Evolutionary conservation across 2,329 filamentous ascomycete genomes (phyloP), one percentile per base, ranked within the genome.

Genomic region (Verticillium zaregamsianum): DNA sequence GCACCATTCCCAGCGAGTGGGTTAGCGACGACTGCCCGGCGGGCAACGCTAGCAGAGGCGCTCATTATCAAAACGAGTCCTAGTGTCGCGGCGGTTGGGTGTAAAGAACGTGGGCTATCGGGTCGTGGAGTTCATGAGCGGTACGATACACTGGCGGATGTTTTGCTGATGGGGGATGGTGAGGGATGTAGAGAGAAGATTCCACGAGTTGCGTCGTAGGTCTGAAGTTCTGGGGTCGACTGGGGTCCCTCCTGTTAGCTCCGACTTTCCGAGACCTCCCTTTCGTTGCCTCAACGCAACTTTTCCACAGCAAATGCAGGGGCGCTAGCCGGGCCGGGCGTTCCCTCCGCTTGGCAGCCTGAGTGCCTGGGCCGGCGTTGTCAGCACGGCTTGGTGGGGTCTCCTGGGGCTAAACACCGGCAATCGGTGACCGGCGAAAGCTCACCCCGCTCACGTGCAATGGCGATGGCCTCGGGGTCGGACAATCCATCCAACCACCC

Each of bases 21-120:
- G 76, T 82, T 84, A 66, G 82, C 76, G 68, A 80, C 74, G 65
- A 81, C 77, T 63, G 82, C 83, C 77, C 82, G 77, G 63, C 82
- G 82, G 74, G 82, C 83, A 69, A 84, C 79, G 70, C 73, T 80
- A 64, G 83, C 77, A 57, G 84, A 84, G 70, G 82, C 80, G 79
- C 83, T 86, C 83, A 86, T 86, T 57, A 55, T 65, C 58, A 45
- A 63, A 62, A 62, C 20, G 56, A 40, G 54, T 55, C 54, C 31
- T 55, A 14, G 5, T 17, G 54, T 55, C 31, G 54, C 45, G 45
- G 20, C 45, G 20, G 45, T 23, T 49, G 20, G 45, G 20, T 20
- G 12, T 23, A 23, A 49, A n/a, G 20, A 49, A n/a, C 20, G n/a
- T 49, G n/a, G 45, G 17, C 45, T 49, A 49, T 49, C 45, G 45